These are phyloP conservation scores for Ogataea nitratoaversa DNA, from an alignment of 805 yeast species.

Conservation along the genomic window DNA sequence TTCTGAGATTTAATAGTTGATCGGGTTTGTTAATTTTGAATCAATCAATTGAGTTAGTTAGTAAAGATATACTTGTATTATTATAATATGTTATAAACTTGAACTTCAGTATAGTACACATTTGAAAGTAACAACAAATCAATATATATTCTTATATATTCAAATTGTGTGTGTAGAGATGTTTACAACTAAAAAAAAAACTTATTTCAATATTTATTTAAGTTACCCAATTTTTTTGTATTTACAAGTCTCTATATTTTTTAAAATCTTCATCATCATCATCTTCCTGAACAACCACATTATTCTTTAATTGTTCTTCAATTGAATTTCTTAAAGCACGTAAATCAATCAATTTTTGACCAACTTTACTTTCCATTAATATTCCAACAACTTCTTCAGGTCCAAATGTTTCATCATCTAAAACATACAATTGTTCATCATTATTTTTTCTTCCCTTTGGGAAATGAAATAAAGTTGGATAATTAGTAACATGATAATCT, in stretches of 20 bases:
- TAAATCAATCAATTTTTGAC: constrained; percentile 23
- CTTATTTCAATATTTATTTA: too few relatives aligned
- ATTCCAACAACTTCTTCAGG: constrained; percentile 24
- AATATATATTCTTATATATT: too few relatives aligned
- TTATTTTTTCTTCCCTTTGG: constrained; percentile 15
- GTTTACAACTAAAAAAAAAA: too few relatives aligned
- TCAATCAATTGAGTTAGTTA: not conserved
- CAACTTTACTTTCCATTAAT: constrained; percentile 30
- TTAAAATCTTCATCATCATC: constrained; percentile 16
- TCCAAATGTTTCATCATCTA: constrained; percentile 21
- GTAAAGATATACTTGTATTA: too few relatives aligned
- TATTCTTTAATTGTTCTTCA: constrained; percentile 12
- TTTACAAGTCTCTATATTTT: constrained; percentile 19
- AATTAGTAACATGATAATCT: constrained; percentile 24
- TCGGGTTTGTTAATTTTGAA: not conserved
- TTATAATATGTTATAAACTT: too few relatives aligned
- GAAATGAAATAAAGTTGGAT: constrained; percentile 30
- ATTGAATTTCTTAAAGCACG: constrained; percentile 24
- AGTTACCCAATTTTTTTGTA: too few relatives aligned
- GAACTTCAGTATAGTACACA: not conserved
- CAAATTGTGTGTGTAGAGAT: not conserved
- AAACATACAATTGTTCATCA: constrained; percentile 7
- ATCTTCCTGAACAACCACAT: constrained; percentile 18
- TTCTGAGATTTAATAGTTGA: too few relatives aligned
- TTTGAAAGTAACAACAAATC: not conserved